Evolutionary conservation across 2,329 filamentous ascomycete genomes (phyloP), one percentile per base, ranked within the genome.

Genomic region (Immersiporthe knoxdaviesiana): DNA sequence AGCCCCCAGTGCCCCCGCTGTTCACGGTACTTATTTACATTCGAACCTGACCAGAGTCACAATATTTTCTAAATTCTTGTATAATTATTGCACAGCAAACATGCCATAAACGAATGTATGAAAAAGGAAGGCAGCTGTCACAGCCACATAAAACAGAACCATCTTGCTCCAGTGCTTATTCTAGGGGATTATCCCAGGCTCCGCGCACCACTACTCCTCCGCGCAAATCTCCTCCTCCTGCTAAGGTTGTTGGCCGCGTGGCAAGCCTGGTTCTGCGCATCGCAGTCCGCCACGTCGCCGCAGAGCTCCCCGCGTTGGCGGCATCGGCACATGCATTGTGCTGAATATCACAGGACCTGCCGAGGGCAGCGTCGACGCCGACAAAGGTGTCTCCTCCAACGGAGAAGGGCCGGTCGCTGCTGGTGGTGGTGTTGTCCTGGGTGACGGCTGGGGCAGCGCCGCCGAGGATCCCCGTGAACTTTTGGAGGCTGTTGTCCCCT

Each of bases 271-370:
- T 81, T 77, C 75, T 84, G 81, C 1, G 75, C 70, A 67, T 77
- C 74, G 73, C 81, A 83, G 62, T 81, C 77, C 27, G 71, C 71
- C 18, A 78, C 76, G 21, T 73, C 76, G 71, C 81, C 73, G 18
- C 71, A 68, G 1, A 74, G 73, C 4, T 70, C 32, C 80, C 80
- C 16, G 73, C 69, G 72, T 83, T 82, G 44, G 80, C 80, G 12
- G 76, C 74, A 71, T 82, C 78, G 16, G 81, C 79, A 68, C 82
- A 84, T 4, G 74, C 77, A 70, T 84, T 84, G 75, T 81, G 80
- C 74, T 84, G 82, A 64, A 82, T 77, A 70, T 83, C 81, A 73
- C 82, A 84, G 58, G 79, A 80, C 32, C 82, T 77, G 68, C 80
- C 77, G 54, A 82, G 71, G 2, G 82, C 82, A 35, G 79, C 81